Evolutionary conservation across 2,329 filamentous ascomycete genomes (phyloP), one percentile per base, ranked within the genome.

Genomic region (Ophiostoma quercus): DNA sequence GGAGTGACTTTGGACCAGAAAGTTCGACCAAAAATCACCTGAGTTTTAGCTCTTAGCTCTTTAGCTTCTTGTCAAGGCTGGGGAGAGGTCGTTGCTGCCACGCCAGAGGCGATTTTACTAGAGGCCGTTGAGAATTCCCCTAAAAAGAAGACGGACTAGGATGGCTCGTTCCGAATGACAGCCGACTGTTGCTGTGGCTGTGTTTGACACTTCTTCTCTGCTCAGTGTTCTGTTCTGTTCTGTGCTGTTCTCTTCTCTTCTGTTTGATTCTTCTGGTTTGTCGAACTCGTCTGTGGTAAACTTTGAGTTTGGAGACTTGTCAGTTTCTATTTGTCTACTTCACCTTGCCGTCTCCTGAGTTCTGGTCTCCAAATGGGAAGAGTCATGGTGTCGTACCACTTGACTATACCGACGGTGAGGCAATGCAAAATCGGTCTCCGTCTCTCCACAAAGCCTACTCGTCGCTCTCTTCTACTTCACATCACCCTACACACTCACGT

Each of bases 341-440:
- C 22, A 51, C 47, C 32, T n/a, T 32, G 25, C 62, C 66, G 19
- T n/a, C 32, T 65, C 6, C 11, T 47, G 43, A 19, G 43, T 47
- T 19, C 43, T 47, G 16, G 43, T 3, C n/a, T 41, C 29, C 60
- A 2, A 29, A 22, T 69, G 41, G 60, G 32, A 51, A 37, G 37
- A 29, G n/a, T 69, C 47, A 47, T 47, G 41, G 63, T 67, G 68
- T 69, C 51, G 68, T 67, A 69, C 68, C 68, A 69, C 63, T 62
- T 34, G 12, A 32, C 51, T 70, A 29, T 34, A 9, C 60, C 25
- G 57, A 62, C 57, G 22, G 25, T 62, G 57, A 62, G 60, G 60
- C 60, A 34, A 63, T 29, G 16, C 29, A 63, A 63, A 32, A 19
- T n/a, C 32, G 19, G 3, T n/a, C 5, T 22, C 16, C 60, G 32